Conservation (phyloP, 805 yeast genomes). For the Barnettozyma salicaria region DNA sequence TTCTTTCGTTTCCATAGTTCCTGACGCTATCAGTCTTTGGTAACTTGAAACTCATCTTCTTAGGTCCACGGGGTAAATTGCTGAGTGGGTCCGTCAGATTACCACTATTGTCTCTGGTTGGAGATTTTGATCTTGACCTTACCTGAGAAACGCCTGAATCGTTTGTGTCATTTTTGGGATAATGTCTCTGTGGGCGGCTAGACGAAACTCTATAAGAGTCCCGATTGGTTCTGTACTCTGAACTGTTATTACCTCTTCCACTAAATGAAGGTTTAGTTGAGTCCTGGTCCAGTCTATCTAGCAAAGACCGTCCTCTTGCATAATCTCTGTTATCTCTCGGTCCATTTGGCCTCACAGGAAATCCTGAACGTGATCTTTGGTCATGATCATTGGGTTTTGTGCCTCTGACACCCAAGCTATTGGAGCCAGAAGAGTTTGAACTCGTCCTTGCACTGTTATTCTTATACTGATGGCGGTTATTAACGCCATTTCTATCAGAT, state of each 20-base stretch:
- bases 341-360: not conserved
- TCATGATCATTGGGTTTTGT: not conserved
- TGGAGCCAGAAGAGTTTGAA: too few species aligned
- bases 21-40: slow-evolving; percentile 12
- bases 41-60: slow-evolving; percentile 17
- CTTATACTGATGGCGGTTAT: not conserved
- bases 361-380: not conserved
- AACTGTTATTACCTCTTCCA: not conserved
- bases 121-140: slow-evolving; percentile 6
- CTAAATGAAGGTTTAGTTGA: not conserved
- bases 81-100: too few species aligned
- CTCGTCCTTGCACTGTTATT: slow-evolving; percentile 4
- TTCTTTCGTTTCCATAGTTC: slow-evolving; percentile 4
- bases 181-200: not conserved
- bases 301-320: too few species aligned
- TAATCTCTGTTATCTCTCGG: not conserved
- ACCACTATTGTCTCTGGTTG: not conserved
- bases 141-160: not conserved
- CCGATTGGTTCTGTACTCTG: not conserved
- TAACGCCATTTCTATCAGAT: too few species aligned
- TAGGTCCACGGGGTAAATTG: slow-evolving; percentile 17
- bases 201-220: not conserved
- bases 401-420: slow-evolving; percentile 1
- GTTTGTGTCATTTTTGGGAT: not conserved
- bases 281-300: too few species aligned